Evolutionary conservation across 768 basidiomycete species (phyloP), one percentile per base, ranked within the genome.

Genomic region (Boletellus emodensis): DNA sequence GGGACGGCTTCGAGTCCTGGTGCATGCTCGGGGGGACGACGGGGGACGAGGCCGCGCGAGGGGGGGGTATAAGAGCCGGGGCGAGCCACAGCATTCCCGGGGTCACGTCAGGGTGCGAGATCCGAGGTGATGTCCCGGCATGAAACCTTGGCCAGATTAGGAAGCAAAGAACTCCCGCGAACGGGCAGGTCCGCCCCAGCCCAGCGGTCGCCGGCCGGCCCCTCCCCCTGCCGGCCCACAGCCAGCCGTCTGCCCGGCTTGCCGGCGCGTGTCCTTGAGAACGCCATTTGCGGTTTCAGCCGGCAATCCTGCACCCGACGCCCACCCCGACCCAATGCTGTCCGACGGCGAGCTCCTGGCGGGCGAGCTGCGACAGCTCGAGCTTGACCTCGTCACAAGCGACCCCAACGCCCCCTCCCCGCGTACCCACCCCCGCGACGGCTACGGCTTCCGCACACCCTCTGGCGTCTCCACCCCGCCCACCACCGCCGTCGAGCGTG

Each of bases 391-490:
- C 24, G 24, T 26, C 24, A 26, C 24, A 7, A 30, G 8, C 30
- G 30, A 30, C 8, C 9, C 7, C 30, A 7, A 30, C 30, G 30
- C 30, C 30, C 26, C 22, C 18, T 20, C 52, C 12, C 35, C 38
- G 12, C 28, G 55, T 28, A 41, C 52, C 33, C 74, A 72, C 51
- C 69, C 77, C 18, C 77, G 77, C 47, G 91, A 93, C 46, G 90
- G 87, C 46, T 91, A 90, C 68, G 91, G 90, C 48, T 92, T 92
- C 68, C 81, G 87, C 11, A 72, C 79, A 14, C 68, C 78, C 32
- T 92, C 89, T 9, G 87, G 85, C 4, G 63, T 77, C 38, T 78
- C 80, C 38, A 87, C 85, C 10, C 90, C 87, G 40, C 71, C 75
- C 17, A 70, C 66, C 6, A 64, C 65, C 55, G 57, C 65, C 52